Base-by-base conservation (phyloP, 495 filamentous ascomycete species). In the Neurospora tetraspora region DNA sequence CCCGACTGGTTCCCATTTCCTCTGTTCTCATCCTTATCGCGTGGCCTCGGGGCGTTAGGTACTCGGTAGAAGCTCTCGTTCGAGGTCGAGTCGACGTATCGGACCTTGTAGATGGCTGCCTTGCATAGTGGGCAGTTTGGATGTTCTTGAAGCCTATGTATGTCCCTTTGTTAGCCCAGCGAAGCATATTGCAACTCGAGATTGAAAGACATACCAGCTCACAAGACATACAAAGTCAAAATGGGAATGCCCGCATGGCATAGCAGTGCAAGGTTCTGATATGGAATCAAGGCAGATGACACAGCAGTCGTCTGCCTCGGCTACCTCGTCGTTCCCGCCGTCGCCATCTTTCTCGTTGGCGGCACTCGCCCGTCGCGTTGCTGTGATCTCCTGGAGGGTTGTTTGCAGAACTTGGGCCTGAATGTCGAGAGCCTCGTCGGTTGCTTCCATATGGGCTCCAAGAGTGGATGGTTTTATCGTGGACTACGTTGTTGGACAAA, bases 191-290 rank as follows among this genome's bases (percentile, higher is more conserved):
- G 27, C 2, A 65, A 4, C 12, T 36, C 7, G 53, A 9, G 0
- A 65, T 9, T 12, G 27, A 9, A 18, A 34, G 11, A 65, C 53
- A 31, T 31, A 65, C 94, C 94, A 97, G 82, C 88, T 94, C 23
- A 92, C 79, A 11, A 97, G 87, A 77, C 94, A 97, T 14, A 94
- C 76, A 79, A 93, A 94, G 82, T 97, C 93, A 79, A 96, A 97
- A 76, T 88, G 89, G 68, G 86, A 80, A 84, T 97, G 94, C 23
- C 86, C 85, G 86, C 94, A 97, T 20, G 93, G 93, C 43, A 86
- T 82, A 5, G 92, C 89, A 20, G 89, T 81, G 71, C 91, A 91
- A 43, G 88, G 82, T 76, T 95, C 92, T 6, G 90, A 88, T 80
- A 97, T 85, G 65, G 81, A 77, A 72, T 94, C 91, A 69, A 97